These are phyloP conservation scores for Phytophthora brassicae DNA, from an alignment of 352 stramenopile genomes.

Conservation along the genomic window DNA sequence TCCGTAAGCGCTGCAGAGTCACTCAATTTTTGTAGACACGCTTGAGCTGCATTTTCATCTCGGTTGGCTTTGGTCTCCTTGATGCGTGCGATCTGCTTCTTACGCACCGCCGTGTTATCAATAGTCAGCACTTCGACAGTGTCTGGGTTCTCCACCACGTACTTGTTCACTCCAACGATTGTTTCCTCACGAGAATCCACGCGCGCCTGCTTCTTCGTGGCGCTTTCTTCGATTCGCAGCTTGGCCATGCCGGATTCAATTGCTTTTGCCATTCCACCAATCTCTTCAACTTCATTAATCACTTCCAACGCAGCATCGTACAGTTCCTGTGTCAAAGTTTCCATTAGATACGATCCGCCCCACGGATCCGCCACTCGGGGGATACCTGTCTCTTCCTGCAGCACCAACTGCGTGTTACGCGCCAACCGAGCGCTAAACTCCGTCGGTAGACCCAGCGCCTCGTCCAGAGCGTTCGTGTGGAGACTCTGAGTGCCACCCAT, in stretches of 20 bases:
- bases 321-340: constrained; percentile 93
- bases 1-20: constrained; percentile 61
- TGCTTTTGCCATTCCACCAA: constrained; percentile 96
- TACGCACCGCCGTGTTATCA: constrained; percentile 91
- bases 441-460: constrained; percentile 96
- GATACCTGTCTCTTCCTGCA: constrained; percentile 96
- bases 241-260: constrained; percentile 97
- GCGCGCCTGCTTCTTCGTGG: constrained; percentile 94
- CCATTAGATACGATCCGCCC: constrained; percentile 98
- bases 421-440: constrained; percentile 96
- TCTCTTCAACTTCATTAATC: constrained; percentile 88
- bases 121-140: constrained; percentile 93
- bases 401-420: constrained; percentile 97
- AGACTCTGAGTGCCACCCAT: constrained; percentile 96
- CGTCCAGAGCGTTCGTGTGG: constrained; percentile 97
- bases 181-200: constrained; percentile 95
- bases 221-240: constrained; percentile 95
- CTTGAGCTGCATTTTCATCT: constrained; percentile 77
- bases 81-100: constrained; percentile 89
- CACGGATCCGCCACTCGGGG: constrained; percentile 95
- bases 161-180: constrained; percentile 98
- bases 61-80: constrained; percentile 86
- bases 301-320: constrained; percentile 70
- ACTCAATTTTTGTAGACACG: constrained; percentile 41
- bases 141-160: constrained; percentile 87